These are phyloP conservation scores for Xerocomellus chrysenteron DNA, from an alignment of 768 basidiomycete species.

Conservation along the genomic window DNA sequence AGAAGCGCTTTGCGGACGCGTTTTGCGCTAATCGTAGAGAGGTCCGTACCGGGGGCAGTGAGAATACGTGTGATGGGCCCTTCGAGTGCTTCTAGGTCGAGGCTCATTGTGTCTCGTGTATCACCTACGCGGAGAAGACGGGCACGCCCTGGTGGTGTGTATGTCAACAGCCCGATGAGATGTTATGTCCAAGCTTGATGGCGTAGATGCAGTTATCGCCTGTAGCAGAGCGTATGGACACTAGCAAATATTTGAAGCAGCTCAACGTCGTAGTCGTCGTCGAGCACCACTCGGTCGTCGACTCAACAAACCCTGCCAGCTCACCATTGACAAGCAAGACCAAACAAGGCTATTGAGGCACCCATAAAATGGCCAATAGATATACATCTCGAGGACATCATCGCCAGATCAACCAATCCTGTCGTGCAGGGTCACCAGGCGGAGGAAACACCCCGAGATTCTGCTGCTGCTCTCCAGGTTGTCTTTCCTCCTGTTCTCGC, in stretches of 20 bases:
- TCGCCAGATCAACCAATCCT: slow-evolving; percentile 63
- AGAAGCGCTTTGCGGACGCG: slow-evolving; percentile 77
- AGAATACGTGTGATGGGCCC: slow-evolving; percentile 68
- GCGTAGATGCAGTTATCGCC: background rate
- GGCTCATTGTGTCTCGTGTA: slow-evolving; percentile 40
- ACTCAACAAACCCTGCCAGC: slow-evolving; percentile 5
- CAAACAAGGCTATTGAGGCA: slow-evolving; percentile 19
- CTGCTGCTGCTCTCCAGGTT: slow-evolving; percentile 34
- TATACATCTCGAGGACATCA: slow-evolving; percentile 12
- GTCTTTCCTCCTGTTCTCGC: slow-evolving; percentile 53
- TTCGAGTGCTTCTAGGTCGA: slow-evolving; percentile 56
- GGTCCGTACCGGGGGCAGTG: slow-evolving; percentile 72
- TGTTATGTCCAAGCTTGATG: background rate
- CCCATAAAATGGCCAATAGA: background rate
- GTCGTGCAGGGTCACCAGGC: slow-evolving; percentile 59
- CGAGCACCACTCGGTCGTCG: background rate
- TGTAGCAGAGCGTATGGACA: background rate
- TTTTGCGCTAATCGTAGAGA: slow-evolving; percentile 82
- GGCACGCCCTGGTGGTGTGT: background rate
- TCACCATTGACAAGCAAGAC: slow-evolving; percentile 19
- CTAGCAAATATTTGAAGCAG: background rate
- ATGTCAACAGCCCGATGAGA: background rate
- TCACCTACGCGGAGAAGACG: background rate
- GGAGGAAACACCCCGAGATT: slow-evolving; percentile 56
- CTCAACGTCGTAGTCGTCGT: slow-evolving; percentile 12